Base-by-base conservation (phyloP, 228 moss, liverwort and hornwort species). In the Sphagnum magellanicum region DNA sequence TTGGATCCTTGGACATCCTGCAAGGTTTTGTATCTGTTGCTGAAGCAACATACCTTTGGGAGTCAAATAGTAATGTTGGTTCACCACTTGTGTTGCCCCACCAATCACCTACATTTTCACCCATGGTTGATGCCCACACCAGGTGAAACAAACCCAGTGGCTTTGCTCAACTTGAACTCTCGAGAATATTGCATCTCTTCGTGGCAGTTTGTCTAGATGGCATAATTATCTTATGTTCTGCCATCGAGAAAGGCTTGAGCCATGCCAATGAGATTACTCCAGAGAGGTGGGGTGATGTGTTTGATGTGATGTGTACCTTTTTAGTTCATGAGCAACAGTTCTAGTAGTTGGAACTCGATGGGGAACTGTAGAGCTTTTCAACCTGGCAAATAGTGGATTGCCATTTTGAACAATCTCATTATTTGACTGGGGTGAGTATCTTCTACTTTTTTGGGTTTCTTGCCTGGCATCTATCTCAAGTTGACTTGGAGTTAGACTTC, bases 291-390 rank as follows among this genome's bases (percentile, higher is more conserved):
- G 79, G 91, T 49, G 91, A 85, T 50, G 86, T 94, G 69, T 77
- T 87, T 59, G 94, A 94, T 78, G 94, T 87, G 64, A 87, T 91
- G 6, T 94, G 94, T 78, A 87, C 87, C 63, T 87, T 91, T 47
- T 80, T 94, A 68, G 94, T 83, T 48, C 82, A 94, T 65, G 89
- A 81, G 32, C 94, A 87, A 78, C 94, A 91, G 71, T 81, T 76
- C 81, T 94, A 68, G 94, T 91, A 49, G 87, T 91, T 64, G 94
- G 94, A 76, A 91, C 89, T 62, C 77, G 87, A 77, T 79, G 94
- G 66, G 94, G 94, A 74, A 91, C 79, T 52, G 94, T 91, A 53
- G 94, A 94, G 73, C 79, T 94, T 17, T 94, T 94, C 61, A 94
- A 91, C 68, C 75, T 94, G 77, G 89, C 91, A 59, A 91, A 94